Evolutionary conservation across 202 grass and related monocot species (phyloP).

Genomic region (Miscanthus sacchariflorus): DNA sequence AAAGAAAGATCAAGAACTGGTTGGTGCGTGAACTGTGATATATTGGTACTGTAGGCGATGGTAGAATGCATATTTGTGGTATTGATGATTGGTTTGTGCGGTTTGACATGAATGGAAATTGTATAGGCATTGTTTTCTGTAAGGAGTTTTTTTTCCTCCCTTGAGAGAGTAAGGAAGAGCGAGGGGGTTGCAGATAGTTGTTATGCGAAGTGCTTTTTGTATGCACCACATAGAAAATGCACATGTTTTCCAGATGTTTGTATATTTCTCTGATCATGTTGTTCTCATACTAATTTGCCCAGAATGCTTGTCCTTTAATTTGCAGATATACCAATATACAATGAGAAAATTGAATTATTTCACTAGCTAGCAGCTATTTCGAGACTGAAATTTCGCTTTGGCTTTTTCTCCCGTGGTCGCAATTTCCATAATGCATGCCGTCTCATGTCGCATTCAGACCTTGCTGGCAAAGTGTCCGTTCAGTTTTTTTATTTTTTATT

Average conservation of each 20-base stretch:
- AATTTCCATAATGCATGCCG: neutral
- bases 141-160: neutral
- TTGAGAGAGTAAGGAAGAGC: conserved; percentile 26
- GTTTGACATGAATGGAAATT: conserved; percentile 56
- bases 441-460: neutral
- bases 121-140: conserved; percentile 51
- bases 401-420: neutral
- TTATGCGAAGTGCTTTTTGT: conserved; percentile 52
- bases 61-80: conserved; percentile 26
- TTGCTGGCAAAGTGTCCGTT: neutral
- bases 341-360: neutral
- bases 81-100: conserved; percentile 49
- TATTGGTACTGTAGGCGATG: conserved; percentile 21
- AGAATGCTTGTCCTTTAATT: neutral
- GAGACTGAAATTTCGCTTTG: neutral
- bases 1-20: conserved; percentile 38
- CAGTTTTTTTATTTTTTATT: too few species aligned
- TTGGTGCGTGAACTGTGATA: conserved; percentile 3
- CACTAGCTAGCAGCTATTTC: neutral
- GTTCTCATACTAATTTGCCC: neutral
- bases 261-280: conserved; percentile 35
- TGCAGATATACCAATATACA: neutral
- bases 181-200: conserved; percentile 36
- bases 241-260: conserved; percentile 38
- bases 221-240: conserved; percentile 40